phyloP scores from a whole-genome alignment of 441 rosid species.

The Erysimum pusillum region DNA sequence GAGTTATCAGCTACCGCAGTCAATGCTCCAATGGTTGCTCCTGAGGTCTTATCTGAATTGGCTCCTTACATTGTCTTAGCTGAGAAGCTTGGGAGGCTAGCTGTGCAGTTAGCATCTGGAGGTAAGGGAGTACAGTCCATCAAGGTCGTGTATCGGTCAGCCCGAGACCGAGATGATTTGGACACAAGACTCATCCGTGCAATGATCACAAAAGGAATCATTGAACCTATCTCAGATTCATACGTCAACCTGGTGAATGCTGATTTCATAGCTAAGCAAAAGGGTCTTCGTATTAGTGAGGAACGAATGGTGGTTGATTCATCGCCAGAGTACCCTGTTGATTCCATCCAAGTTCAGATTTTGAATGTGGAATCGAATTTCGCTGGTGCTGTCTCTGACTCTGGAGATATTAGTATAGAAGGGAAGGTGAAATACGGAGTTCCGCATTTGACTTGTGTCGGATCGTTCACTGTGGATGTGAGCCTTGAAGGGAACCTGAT shows the following conservation, averaged over 20 bases:
- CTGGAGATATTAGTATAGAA: slow-evolving; percentile 64
- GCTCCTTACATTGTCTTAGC: slow-evolving; percentile 68
- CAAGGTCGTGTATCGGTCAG: slow-evolving; percentile 58
- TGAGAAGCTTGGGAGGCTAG: slow-evolving; percentile 73
- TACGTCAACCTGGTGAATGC: slow-evolving; percentile 71
- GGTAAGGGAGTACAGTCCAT: slow-evolving; percentile 65
- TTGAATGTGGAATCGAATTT: slow-evolving; percentile 62
- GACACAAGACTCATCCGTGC: slow-evolving; percentile 78
- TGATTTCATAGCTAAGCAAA: slow-evolving; percentile 72
- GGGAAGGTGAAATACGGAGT: slow-evolving; percentile 67
- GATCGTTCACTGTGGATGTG: slow-evolving; percentile 67
- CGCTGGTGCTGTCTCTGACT: slow-evolving; percentile 62
- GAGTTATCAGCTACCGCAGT: slow-evolving; percentile 78
- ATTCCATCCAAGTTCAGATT: slow-evolving; percentile 65
- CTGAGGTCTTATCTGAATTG: slow-evolving; percentile 63
- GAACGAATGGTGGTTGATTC: slow-evolving; percentile 58
- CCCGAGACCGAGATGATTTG: slow-evolving; percentile 65
- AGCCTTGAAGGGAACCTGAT: slow-evolving; percentile 75
- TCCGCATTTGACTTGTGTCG: slow-evolving; percentile 63
- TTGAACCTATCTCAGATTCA: slow-evolving; percentile 68
- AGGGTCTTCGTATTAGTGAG: slow-evolving; percentile 68
- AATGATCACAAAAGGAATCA: slow-evolving; percentile 76
- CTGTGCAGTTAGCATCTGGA: slow-evolving; percentile 69
- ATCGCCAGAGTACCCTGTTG: slow-evolving; percentile 61
- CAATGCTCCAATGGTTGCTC: slow-evolving; percentile 77